phyloP scores from a whole-genome alignment of 1,284 basidiomycete species.

The Trichosporon faecale region DNA sequence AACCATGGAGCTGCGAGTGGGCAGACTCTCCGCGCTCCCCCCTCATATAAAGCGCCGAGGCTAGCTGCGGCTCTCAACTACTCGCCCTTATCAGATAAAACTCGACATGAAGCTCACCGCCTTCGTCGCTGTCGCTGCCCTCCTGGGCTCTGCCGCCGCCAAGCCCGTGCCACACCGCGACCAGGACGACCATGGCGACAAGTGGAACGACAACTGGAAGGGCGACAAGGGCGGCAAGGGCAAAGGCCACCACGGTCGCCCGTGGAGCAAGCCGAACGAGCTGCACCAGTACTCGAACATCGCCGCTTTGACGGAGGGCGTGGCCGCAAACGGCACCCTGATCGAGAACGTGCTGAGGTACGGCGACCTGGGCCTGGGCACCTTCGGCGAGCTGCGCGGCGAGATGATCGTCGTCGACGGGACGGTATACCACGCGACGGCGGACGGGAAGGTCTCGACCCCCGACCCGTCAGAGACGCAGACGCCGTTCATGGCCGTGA shows the following conservation, averaged over 20 bases:
- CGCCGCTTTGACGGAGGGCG: constrained; percentile 12
- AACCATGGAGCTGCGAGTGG: no score
- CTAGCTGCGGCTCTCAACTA: background rate
- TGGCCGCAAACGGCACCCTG: constrained; percentile 10
- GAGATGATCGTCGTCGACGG: constrained; percentile 21
- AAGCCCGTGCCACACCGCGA: constrained; percentile 3
- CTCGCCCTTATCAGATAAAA: background rate
- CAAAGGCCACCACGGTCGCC: background rate
- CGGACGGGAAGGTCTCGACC: background rate
- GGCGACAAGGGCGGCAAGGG: background rate
- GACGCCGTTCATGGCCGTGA: constrained; percentile 16
- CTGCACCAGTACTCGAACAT: constrained; percentile 19
- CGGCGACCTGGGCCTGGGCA: constrained; percentile 16
- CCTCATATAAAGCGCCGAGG: background rate
- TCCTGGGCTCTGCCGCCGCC: background rate
- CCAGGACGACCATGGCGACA: background rate
- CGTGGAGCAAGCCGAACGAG: constrained; percentile 1
- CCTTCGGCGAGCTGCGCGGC: constrained; percentile 8
- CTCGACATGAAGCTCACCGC: constrained; percentile 9
- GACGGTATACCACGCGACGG: constrained; percentile 8
- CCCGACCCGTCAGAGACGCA: background rate
- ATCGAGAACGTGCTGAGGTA: constrained; percentile 4
- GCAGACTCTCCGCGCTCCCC: no score
- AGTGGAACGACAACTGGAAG: background rate
- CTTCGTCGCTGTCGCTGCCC: constrained; percentile 5